phyloP scores from a whole-genome alignment of 2,329 filamentous ascomycete species.

The Neofusicoccum parvum region DNA sequence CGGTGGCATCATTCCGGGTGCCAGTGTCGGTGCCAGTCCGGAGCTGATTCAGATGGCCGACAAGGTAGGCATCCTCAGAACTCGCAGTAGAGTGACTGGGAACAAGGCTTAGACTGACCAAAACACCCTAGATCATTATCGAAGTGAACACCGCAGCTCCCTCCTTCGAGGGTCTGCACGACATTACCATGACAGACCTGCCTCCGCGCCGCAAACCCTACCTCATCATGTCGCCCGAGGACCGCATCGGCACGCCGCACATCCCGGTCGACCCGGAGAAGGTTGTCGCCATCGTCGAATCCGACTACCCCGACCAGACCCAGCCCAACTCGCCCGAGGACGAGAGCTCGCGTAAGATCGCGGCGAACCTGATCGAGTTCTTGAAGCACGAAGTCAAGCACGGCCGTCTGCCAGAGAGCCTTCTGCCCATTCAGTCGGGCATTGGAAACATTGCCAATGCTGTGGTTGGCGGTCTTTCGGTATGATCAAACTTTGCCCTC shows the following conservation, averaged over 20 bases:
- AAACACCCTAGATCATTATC: conserved; percentile 66
- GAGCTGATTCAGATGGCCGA: conserved; percentile 89
- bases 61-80: conserved; percentile 55
- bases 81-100: too few relatives aligned
- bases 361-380: conserved; percentile 78
- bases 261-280: conserved; percentile 84
- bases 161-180: conserved; percentile 84
- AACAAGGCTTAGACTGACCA: background rate
- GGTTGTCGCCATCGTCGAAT: conserved; percentile 82
- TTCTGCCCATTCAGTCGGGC: conserved; percentile 81
- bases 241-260: conserved; percentile 79
- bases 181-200: conserved; percentile 86
- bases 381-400: conserved; percentile 81
- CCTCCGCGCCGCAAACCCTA: conserved; percentile 83
- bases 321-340: conserved; percentile 77
- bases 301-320: conserved; percentile 78
- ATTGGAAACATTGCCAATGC: conserved; percentile 95
- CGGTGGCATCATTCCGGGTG: conserved; percentile 84
- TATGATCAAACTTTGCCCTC: conserved; percentile 25
- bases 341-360: conserved; percentile 71
- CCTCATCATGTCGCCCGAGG: conserved; percentile 80
- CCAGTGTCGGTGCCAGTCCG: conserved; percentile 80
- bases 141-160: conserved; percentile 88
- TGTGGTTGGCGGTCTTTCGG: conserved; percentile 77
- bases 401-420: conserved; percentile 73